Evolutionary conservation across 306 rosid genomes (phyloP).

Genomic region (Castanopsis chinensis): DNA sequence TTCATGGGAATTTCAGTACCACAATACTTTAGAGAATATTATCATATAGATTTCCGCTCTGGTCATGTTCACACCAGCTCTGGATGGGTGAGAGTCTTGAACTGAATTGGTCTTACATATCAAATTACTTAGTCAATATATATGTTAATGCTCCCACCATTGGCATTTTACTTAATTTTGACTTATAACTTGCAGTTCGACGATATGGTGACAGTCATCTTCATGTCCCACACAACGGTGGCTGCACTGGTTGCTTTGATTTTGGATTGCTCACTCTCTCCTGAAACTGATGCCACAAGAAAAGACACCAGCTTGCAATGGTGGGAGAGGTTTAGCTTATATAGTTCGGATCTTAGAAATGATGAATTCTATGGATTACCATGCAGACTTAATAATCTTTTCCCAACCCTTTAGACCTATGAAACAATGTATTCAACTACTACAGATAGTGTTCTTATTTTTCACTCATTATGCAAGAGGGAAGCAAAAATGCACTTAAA

Average conservation of each 20-base stretch:
- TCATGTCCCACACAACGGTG: constrained; percentile 73
- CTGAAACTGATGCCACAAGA: constrained; percentile 39
- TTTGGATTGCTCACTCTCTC: constrained; percentile 53
- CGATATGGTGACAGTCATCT: constrained; percentile 48
- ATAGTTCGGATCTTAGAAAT: constrained; percentile 55
- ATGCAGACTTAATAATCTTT: constrained; percentile 47
- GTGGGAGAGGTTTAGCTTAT: constrained; percentile 72
- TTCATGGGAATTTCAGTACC: constrained; percentile 81
- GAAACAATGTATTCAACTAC: neutral
- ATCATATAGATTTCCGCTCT: constrained; percentile 25
- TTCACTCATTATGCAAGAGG: neutral
- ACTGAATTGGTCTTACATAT: neutral
- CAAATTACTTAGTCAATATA: neutral
- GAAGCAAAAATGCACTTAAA: neutral
- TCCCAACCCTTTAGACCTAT: constrained; percentile 40
- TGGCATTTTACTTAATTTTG: neutral
- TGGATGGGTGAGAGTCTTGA: constrained; percentile 64
- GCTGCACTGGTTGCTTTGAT: constrained; percentile 62
- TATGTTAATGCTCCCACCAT: neutral
- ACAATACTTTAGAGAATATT: constrained; percentile 75
- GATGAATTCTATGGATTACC: constrained; percentile 71
- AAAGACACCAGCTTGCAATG: constrained; percentile 61
- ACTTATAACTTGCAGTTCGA: constrained; percentile 38
- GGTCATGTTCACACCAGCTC: constrained; percentile 29
- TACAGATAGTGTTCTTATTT: neutral